Base-by-base conservation (phyloP, 2,329 filamentous ascomycete genomes). In the Neofusicoccum kwambonambiense region DNA sequence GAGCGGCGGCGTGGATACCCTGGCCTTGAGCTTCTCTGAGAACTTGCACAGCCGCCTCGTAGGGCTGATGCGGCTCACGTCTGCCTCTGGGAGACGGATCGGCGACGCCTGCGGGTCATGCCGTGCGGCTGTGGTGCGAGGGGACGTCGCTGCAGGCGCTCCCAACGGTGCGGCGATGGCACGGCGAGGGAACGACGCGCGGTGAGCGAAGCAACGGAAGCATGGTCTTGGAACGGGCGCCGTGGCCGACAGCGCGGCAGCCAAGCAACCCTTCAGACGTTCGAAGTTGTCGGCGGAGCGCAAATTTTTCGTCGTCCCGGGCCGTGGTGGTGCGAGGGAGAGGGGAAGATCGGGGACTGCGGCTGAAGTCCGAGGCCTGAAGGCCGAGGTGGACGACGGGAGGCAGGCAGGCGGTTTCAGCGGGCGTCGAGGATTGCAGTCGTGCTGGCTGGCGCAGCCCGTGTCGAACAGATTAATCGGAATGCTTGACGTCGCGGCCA, bases 51-150 rank as follows among this genome's bases (percentile, higher is more conserved):
- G 37, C 37, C 37, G 37, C 6, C 22, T 13, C 22, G 39, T 45
- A 57, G 39, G 54, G 54, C 37, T 57, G 54, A 57, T 44, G 54
- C 54, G 54, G 54, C 54, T 57, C 54, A 12, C 11, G 3, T 27
- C 11, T 19, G 6, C 3, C 5, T 22, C 17, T 17, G 8, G 1
- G 6, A 31, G 27, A 31, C 27, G 27, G 27, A 7, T 31, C 27
- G 27, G 27, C 27, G 27, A 31, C 27, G 27, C 27, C 27, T 31
- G 27, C 27, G 27, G 6, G 27, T 7, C 3, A 3, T 31, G 27
- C 27, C 27, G 27, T 7, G 5, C 27, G 6, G 27, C 27, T 6
- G 27, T 31, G 27, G 6, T 31, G 27, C 27, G 27, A 31, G 27
- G 1, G 27, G 27, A 31, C 27, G 27, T 31, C 27, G 27, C 27